phyloP scores from a whole-genome alignment of 352 stramenopile genomes.

The Globisporangium alternatum region DNA sequence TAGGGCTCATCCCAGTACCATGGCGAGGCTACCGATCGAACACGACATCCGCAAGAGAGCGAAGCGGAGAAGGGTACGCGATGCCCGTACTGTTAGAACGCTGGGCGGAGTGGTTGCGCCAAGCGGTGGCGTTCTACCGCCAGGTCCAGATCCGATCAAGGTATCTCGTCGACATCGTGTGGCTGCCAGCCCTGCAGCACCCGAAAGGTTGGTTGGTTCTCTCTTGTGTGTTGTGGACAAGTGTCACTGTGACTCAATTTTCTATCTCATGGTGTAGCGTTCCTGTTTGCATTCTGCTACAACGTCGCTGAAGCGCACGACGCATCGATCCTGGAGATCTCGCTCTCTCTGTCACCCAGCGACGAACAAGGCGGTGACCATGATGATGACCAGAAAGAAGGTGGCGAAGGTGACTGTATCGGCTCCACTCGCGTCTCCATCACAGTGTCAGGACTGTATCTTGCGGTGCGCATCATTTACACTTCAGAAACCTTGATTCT shows the following conservation, averaged over 20 bases:
- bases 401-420: background rate
- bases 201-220: conserved; percentile 33
- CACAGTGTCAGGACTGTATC: conserved; percentile 32
- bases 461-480: conserved; percentile 32
- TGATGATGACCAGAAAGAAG: background rate
- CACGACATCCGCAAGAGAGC: background rate
- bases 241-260: background rate
- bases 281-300: conserved; percentile 34
- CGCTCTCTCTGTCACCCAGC: conserved; percentile 6
- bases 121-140: conserved; percentile 32
- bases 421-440: conserved; percentile 21
- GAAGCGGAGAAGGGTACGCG: conserved; percentile 18
- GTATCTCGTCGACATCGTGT: conserved; percentile 22
- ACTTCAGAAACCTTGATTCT: background rate
- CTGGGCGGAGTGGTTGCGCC: conserved; percentile 32
- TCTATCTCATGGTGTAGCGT: conserved; percentile 18
- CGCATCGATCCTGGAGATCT: conserved; percentile 7
- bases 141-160: conserved; percentile 20
- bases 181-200: conserved; percentile 37
- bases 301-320: conserved; percentile 23
- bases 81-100: conserved; percentile 18
- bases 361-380: background rate
- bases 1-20: background rate
- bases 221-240: background rate
- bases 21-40: conserved; percentile 18